Base-by-base conservation (phyloP, 305 asterid genomes). In the Solanum hybrid region DNA sequence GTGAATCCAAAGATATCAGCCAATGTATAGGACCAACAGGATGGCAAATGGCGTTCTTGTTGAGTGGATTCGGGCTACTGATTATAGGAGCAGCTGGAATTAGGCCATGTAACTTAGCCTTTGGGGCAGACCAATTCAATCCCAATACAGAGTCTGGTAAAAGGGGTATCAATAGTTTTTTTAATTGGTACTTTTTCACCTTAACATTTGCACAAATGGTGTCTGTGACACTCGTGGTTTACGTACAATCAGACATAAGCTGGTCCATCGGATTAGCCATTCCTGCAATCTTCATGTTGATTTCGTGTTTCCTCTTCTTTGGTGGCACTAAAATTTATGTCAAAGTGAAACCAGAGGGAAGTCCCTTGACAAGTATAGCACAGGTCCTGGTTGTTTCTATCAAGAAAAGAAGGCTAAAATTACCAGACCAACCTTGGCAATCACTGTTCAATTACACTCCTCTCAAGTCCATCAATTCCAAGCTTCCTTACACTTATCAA, bases 131-230 rank as follows among this genome's bases (percentile, higher is more conserved):
- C 39, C 99, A 96, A 65, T 96, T 96, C 94, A 94, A 96, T 77
- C 98, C 99, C 10, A 94, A 93, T 10, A 94, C 95, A 0, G 96
- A 93, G 13, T 91, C 95, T 0, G 99, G 98, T 1, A 95, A 93
- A 80, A 88, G 94, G 85, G 97, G 97, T 20, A 93, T 95, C 45
- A 94, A 94, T 65, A 95, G 98, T 86, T 96, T 96, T 93, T 96
- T 96, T 93, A 96, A 96, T 17, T 96, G 99, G 99, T 96, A 96
- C 81, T 96, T 92, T 83, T 94, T 96, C 91, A 94, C 98, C 57
- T 36, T 93, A 20, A 95, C 97, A 1, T 96, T 96, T 82, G 98
- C 98, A 1, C 95, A 93, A 89, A 92, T 96, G 95, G 91, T 96
- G 85, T 94, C 99, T 3, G 93, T 96, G 27, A 95, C 98, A 3